These are phyloP conservation scores for Garcia nutans DNA, from an alignment of 345 rosid species.

Conservation along the genomic window DNA sequence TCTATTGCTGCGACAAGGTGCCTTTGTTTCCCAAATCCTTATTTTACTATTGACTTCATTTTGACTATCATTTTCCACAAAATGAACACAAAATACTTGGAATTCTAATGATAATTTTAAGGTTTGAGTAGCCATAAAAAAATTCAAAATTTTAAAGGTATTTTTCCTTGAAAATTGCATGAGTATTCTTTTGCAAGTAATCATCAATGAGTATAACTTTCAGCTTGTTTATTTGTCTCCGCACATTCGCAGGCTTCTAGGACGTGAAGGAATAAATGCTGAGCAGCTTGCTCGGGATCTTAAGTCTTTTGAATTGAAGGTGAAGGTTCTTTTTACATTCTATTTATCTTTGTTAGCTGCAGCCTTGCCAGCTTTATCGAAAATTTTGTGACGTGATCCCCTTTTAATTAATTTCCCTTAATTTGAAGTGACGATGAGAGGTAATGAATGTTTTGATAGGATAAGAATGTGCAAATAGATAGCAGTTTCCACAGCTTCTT, in stretches of 20 bases:
- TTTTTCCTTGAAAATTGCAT: not conserved
- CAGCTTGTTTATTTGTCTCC: not conserved
- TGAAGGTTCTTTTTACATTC: slow-evolving; percentile 17
- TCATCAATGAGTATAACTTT: not conserved
- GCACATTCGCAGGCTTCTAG: slow-evolving; percentile 64
- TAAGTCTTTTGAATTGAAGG: slow-evolving; percentile 95
- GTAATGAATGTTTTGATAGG: not conserved
- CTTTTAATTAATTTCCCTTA: not conserved
- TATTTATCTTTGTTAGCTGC: too few relatives aligned
- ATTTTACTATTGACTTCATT: not conserved
- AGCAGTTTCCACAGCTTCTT: not conserved
- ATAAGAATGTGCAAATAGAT: not conserved
- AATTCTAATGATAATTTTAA: not conserved
- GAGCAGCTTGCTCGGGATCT: slow-evolving; percentile 97
- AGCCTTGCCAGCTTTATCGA: not conserved
- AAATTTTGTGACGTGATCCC: not conserved
- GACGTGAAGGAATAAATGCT: slow-evolving; percentile 94
- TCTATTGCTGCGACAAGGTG: slow-evolving; percentile 96
- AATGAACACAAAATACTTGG: not conserved
- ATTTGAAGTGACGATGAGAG: not conserved
- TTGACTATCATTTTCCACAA: not conserved
- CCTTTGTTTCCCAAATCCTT: not conserved
- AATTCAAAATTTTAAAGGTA: not conserved
- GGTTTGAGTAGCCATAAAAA: not conserved
- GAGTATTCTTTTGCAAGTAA: not conserved